Percentiles rank a stretch among this genome's conserved stretches.
Conservation (phyloP, 2,329 filamentous ascomycete genomes). For the Aspergillus pseudotamarii region DNA sequence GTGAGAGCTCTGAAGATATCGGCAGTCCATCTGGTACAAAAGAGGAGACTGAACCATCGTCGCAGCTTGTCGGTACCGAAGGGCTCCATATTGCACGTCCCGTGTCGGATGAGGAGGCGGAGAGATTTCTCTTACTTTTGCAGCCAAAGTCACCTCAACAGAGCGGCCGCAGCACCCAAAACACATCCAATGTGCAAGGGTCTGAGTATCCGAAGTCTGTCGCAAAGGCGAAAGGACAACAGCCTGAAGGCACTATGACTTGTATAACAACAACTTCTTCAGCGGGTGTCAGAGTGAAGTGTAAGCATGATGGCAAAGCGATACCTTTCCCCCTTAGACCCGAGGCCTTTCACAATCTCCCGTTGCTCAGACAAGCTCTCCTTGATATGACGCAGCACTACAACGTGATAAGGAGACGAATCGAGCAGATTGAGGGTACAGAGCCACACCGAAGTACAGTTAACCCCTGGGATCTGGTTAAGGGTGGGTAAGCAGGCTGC, state of each 20-base stretch:
- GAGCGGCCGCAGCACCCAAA: background rate
- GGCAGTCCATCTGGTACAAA: background rate
- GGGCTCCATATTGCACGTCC: background rate
- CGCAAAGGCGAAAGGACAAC: background rate
- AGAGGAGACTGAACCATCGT: background rate
- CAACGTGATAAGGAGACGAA: background rate
- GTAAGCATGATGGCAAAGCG: conserved; percentile 8
- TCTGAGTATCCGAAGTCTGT: background rate
- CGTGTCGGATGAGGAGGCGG: background rate
- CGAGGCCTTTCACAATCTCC: conserved; percentile 11
- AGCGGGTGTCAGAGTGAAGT: background rate
- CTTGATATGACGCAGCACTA: conserved; percentile 4
- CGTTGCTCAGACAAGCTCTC: conserved; percentile 5
- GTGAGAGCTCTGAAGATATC: background rate
- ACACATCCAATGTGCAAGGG: background rate
- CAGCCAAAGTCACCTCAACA: background rate
- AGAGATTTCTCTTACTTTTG: background rate
- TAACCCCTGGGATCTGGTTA: conserved; percentile 3
- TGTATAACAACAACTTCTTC: background rate
- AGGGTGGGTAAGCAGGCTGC: background rate
- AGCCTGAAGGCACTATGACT: background rate
- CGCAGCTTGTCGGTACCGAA: background rate
- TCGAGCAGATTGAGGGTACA: background rate
- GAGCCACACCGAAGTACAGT: background rate
- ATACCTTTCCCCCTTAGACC: conserved; percentile 15